Evolutionary conservation across 805 yeast genomes (phyloP), one percentile per base, ranked within the genome.

Genomic region (Clavispora carvajalis): DNA sequence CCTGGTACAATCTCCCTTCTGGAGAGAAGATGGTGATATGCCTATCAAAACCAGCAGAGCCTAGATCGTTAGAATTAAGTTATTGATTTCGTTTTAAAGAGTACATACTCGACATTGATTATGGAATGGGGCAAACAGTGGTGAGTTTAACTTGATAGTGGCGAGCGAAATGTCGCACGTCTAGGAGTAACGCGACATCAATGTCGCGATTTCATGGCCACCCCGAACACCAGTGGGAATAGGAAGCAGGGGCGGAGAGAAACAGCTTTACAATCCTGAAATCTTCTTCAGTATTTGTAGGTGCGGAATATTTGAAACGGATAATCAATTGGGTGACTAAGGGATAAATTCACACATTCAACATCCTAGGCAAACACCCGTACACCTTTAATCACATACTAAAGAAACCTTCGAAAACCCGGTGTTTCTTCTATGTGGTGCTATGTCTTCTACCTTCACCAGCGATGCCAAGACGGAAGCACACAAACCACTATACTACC

Each of bases 21-120:
- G 99, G 99, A 29, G 98, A 91, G 71, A 93, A 93, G 55, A 93
- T 90, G 22, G 99, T 93, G 63, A 93, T 93, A 65, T 93, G 99
- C 73, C 99, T 85, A 71, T 93, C 99, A 63, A 90, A 93, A 40
- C 99, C 99, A n/a, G 98, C 95, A 47, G 82, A 73, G 48, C 79
- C 82, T 72, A 54, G 34, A 65, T 67, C 37, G 76, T 74, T 42
- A 74, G 73, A 73, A 69, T 5, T 21, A 18, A 22, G 7, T 22
- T 6, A 15, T 23, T 16, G 26, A 21, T 16, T n/a, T 22, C 17
- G 16, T n/a, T 18, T 33, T 11, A 7, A 23, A 22, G 10, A 22
- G 29, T 19, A 48, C 52, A 36, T 48, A 48, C 52, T 40, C 24
- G 52, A 48, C 52, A 48, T 48, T 24, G 34, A 43, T 22, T 39